Base-by-base conservation (phyloP, 768 basidiomycete species). In the Tulasnella sp. region DNA sequence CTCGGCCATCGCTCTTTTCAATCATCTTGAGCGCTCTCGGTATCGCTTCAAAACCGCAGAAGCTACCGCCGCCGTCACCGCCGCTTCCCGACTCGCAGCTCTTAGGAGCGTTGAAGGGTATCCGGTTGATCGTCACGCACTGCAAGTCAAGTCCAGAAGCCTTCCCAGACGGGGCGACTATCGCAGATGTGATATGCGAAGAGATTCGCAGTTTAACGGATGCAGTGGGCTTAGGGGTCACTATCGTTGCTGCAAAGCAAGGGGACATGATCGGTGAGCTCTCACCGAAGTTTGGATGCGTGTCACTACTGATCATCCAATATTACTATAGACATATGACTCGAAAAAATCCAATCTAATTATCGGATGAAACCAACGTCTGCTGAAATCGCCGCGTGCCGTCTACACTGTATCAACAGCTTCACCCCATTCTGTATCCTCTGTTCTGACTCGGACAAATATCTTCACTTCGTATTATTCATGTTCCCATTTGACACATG, bases 211-310 rank as follows among this genome's bases (percentile, higher is more conserved):
- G 75, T 31, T 70, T 91, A 51, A 80, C 90, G 22, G 73, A 75
- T 19, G 73, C 73, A 49, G 78, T 76, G 62, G 73, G 72, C n/a
- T 74, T 93, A 7, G 93, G 91, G 0, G 79, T 81, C 21, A 76
- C 81, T 59, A 76, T 94, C 48, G 64, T 87, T 41, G 79, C 80
- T 29, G 85, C 81, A 27, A 79, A 82, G 49, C 88, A 86, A 70
- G 93, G 92, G 19, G 85, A 85, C 81, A 77, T 77, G 63, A 84
- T 93, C 49, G 74, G 90, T 91, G 68, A 66, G 85, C 34, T n/a
- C n/a, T n/a, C n/a, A n/a, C n/a, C n/a, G n/a, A n/a, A n/a, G n/a
- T n/a, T n/a, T n/a, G n/a, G n/a, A n/a, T n/a, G n/a, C n/a, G n/a
- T n/a, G n/a, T n/a, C n/a, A n/a, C n/a, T n/a, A n/a, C n/a, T n/a